A percentile compares a stretch with the other conserved stretches of the same genome.
phyloP scores from a whole-genome alignment of 106 monocot genomes.

The Xerophyta viscosa region DNA sequence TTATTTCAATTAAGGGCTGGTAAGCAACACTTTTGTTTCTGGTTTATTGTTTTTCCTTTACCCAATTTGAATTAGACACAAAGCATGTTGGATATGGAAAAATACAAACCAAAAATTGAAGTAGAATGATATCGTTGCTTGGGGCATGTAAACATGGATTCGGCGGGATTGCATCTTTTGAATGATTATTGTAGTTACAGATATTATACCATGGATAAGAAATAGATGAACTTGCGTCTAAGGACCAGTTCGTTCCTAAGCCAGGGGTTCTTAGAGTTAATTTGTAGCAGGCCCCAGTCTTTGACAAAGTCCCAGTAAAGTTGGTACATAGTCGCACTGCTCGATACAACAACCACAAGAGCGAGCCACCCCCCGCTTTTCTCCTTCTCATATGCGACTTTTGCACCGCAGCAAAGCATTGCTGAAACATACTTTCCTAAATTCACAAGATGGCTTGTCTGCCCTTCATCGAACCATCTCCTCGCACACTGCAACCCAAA shows the following conservation, averaged over 20 bases:
- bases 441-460: slow-evolving; percentile 56
- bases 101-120: no score
- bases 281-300: slow-evolving; percentile 88
- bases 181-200: neutral
- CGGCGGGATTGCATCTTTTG: no score
- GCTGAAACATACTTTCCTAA: slow-evolving; percentile 80
- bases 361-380: slow-evolving; percentile 51
- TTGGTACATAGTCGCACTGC: slow-evolving; percentile 78
- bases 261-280: slow-evolving; percentile 88
- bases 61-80: no score
- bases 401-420: slow-evolving; percentile 71
- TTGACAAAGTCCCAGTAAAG: slow-evolving; percentile 98
- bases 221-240: slow-evolving; percentile 78
- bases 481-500: slow-evolving; percentile 45
- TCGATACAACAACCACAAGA: slow-evolving; percentile 65
- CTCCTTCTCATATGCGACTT: slow-evolving; percentile 90
- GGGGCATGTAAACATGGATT: no score
- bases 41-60: no score
- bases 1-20: no score
- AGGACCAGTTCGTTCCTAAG: slow-evolving; percentile 86
- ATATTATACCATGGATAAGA: slow-evolving; percentile 72
- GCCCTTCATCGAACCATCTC: slow-evolving; percentile 82
- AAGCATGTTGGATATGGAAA: no score
- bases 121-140: no score
- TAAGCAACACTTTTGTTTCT: no score